Conservation (phyloP, 768 basidiomycete species). For the Hortiboletus campestris region DNA sequence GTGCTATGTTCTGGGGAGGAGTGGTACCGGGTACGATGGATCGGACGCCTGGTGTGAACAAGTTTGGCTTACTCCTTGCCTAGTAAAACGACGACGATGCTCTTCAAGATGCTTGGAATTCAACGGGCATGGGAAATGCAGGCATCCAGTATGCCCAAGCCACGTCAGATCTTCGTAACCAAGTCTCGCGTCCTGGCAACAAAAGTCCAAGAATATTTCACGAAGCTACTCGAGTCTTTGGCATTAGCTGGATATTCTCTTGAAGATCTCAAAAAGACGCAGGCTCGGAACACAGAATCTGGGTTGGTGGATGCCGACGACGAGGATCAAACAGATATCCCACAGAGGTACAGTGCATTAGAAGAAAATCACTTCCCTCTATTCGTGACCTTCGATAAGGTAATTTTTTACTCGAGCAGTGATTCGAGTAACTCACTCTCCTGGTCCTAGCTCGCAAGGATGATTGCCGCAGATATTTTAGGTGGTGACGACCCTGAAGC, state of each 20-base stretch:
- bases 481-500: constrained; percentile 2
- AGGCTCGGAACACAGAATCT: constrained; percentile 18
- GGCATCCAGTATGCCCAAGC: no score
- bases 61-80: no score
- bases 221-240: constrained; percentile 47
- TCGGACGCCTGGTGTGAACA: no score
- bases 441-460: constrained; percentile 20
- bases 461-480: constrained; percentile 26
- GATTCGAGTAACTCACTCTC: neutral
- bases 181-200: constrained; percentile 62
- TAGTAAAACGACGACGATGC: no score
- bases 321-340: no score
- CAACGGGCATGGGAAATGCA: no score
- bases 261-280: constrained; percentile 37
- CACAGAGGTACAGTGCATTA: no score
- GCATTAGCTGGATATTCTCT: constrained; percentile 35
- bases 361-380: no score
- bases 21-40: no score
- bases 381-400: no score
- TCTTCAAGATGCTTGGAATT: no score
- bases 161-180: constrained; percentile 54
- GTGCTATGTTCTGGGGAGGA: constrained; percentile 50
- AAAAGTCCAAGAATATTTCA: constrained; percentile 72
- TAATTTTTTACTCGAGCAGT: no score
- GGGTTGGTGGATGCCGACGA: constrained; percentile 31